Base-by-base conservation (phyloP, 345 rosid species). In the Barbarea vulgaris region DNA sequence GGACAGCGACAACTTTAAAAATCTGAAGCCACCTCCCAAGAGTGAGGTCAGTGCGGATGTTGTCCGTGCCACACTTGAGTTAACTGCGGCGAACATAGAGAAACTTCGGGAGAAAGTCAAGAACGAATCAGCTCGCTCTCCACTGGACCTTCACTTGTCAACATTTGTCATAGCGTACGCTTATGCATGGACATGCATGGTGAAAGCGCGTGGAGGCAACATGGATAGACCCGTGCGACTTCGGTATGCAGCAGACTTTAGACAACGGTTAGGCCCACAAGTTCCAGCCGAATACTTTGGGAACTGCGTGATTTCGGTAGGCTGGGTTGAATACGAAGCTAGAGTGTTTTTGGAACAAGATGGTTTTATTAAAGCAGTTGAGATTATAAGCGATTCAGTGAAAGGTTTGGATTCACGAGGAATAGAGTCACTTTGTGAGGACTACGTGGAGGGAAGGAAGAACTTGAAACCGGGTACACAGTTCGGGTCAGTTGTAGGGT, bases 221-320 rank as follows among this genome's bases (percentile, higher is more conserved):
- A 8, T 62, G 0, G 13, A 7, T 6, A 54, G 34, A 48, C 21
- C 12, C 0, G 55, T 78, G 2, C 0, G 4, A 0, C n/a, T 77
- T 8, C 18, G 3, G 11, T 70, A 78, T 28, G 3, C 19, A 1
- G 81, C 70, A 0, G 83, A 82, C 30, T 80, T 59, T n/a, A 69
- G 85, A n/a, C 2, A 39, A 36, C 82, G 81, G 21, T 21, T 83
- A 6, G 57, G 77, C 10, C 79, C n/a, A n/a, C n/a, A 84, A 3
- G 4, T 80, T 7, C 79, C 84, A 0, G 48, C 14, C 0, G 66
- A 72, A 8, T 85, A 83, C 57, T 53, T 80, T 12, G 89, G 87
- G 0, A 83, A 76, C 46, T 81, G 89, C 13, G 37, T 81, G 14
- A 10, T 57, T 15, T 19, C 51, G 1, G 31, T 44, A 30, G 37